Evolutionary conservation across 805 yeast genomes (phyloP).

Genomic region (Pichia insulana): DNA sequence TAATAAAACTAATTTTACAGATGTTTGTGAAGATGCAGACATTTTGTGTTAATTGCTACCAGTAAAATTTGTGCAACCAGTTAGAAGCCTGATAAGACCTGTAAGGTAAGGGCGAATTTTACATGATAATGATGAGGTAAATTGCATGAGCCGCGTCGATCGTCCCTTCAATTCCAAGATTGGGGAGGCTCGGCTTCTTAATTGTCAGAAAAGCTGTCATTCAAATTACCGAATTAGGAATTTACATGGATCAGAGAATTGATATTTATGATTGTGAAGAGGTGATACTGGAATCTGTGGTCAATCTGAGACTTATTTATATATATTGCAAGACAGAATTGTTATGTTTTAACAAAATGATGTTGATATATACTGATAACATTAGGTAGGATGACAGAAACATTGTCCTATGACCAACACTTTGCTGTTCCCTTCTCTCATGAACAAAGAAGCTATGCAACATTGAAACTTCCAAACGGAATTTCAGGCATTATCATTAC

Average conservation of each 20-base stretch:
- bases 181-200: no score
- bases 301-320: background rate
- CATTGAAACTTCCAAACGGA: slow-evolving; percentile 57
- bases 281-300: background rate
- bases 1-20: slow-evolving; percentile 81
- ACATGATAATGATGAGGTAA: no score
- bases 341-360: background rate
- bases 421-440: slow-evolving; percentile 13
- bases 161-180: no score
- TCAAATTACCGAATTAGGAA: slow-evolving; percentile 1
- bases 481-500: slow-evolving; percentile 60
- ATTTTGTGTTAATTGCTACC: slow-evolving; percentile 4
- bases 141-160: no score
- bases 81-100: no score
- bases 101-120: no score
- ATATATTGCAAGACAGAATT: no score
- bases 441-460: slow-evolving; percentile 32
- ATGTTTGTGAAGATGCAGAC: slow-evolving; percentile 36
- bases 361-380: background rate
- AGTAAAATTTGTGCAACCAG: no score
- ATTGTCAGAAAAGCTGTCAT: background rate
- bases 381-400: background rate
- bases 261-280: no score
- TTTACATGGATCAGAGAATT: background rate
- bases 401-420: background rate